Conservation (phyloP, 495 filamentous ascomycete species). For the Viridothelium virens region DNA sequence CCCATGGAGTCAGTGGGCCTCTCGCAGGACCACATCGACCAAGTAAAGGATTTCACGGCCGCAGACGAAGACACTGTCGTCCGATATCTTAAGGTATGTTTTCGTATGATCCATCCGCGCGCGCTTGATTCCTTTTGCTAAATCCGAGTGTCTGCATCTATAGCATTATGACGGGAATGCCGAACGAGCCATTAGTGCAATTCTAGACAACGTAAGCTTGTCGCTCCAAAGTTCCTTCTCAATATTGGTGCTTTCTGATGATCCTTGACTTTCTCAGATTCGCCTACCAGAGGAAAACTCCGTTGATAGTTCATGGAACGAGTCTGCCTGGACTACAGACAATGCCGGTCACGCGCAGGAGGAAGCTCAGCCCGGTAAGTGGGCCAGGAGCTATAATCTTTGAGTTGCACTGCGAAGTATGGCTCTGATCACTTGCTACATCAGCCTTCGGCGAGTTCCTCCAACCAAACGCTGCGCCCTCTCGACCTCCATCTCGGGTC, state of each 20-base stretch:
- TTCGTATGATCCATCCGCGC: neutral
- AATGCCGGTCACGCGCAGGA: conserved; percentile 12
- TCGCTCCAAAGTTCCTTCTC: neutral
- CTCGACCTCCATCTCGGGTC: conserved; percentile 1
- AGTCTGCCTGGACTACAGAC: conserved; percentile 9
- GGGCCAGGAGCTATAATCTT: neutral
- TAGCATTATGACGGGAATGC: conserved; percentile 16
- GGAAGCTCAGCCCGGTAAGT: conserved; percentile 5
- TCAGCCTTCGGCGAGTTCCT: neutral
- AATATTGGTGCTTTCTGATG: neutral
- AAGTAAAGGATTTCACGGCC: conserved; percentile 14
- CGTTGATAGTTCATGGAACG: conserved; percentile 15
- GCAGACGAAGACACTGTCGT: conserved; percentile 2
- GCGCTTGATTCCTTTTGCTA: too few species aligned
- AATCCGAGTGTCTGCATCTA: neutral
- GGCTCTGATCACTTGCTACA: neutral
- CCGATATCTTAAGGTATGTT: conserved; percentile 18
- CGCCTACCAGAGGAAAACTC: neutral
- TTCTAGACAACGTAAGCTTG: conserved; percentile 18
- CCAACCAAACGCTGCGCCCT: conserved; percentile 3
- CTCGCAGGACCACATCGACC: conserved; percentile 11
- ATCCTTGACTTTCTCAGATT: neutral
- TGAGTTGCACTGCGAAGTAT: neutral
- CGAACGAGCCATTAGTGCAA: conserved; percentile 12
- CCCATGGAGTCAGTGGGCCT: conserved; percentile 13